A percentile compares a stretch with the other conserved stretches of the same genome.
phyloP scores from a whole-genome alignment of 805 yeast genomes.

The Phaffomyces opuntiae region DNA sequence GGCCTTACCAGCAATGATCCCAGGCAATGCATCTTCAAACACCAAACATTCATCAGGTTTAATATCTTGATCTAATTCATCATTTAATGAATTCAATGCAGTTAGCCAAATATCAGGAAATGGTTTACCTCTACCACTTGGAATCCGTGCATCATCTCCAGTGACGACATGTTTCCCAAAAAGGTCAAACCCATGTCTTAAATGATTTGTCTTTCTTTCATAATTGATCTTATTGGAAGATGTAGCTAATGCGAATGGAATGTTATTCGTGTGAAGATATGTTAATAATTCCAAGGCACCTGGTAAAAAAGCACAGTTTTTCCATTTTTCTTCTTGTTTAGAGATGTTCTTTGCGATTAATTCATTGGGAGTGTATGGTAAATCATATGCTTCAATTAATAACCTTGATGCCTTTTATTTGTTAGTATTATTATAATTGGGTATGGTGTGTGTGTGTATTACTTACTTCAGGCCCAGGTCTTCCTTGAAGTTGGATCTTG shows the following conservation, averaged over 20 bases:
- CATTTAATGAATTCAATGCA: constrained; percentile 68
- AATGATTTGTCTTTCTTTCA: constrained; percentile 65
- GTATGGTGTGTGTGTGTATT: no score
- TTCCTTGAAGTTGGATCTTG: constrained; percentile 81
- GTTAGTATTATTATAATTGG: neutral
- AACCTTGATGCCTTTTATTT: constrained; percentile 41
- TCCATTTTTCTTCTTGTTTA: constrained; percentile 53
- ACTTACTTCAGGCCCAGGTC: constrained; percentile 63
- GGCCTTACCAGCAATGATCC: constrained; percentile 75
- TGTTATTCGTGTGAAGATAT: constrained; percentile 38
- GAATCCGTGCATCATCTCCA: constrained; percentile 83
- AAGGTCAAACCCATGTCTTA: constrained; percentile 51
- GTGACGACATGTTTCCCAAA: constrained; percentile 69
- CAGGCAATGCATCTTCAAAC: constrained; percentile 95
- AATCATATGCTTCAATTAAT: constrained; percentile 59
- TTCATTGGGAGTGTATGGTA: constrained; percentile 65
- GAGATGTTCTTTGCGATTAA: constrained; percentile 43
- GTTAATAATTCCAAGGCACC: constrained; percentile 73
- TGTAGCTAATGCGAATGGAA: constrained; percentile 90
- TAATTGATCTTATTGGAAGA: constrained; percentile 63
- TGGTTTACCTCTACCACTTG: constrained; percentile 88
- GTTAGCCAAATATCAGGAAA: constrained; percentile 86
- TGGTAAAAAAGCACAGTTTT: constrained; percentile 58
- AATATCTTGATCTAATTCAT: constrained; percentile 46
- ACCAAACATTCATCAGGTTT: constrained; percentile 74